A percentile compares a stretch with the other conserved stretches of the same genome.
phyloP scores from a whole-genome alignment of 495 filamentous ascomycete genomes.

The Schizothecium vesticola region DNA sequence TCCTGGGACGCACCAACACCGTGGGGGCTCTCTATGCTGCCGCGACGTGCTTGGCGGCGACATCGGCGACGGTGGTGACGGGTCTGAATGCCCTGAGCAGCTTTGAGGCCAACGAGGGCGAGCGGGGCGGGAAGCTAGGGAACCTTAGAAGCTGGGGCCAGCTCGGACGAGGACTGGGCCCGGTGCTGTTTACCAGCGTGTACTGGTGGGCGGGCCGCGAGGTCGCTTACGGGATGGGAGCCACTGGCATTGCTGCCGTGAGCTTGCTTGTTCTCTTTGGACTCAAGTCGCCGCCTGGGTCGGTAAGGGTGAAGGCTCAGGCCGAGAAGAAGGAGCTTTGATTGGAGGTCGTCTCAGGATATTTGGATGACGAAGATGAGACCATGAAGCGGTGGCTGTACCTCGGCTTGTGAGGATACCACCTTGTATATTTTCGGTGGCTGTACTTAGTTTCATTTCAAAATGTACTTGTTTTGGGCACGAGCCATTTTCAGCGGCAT shows the following conservation, averaged over 20 bases:
- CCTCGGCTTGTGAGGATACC: not conserved
- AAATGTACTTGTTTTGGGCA: not conserved
- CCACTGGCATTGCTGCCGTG: conserved; percentile 70
- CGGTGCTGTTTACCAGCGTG: conserved; percentile 85
- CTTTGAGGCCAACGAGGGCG: conserved; percentile 73
- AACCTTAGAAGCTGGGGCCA: conserved; percentile 80
- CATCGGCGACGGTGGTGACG: conserved; percentile 89
- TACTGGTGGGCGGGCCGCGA: conserved; percentile 98
- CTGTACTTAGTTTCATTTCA: not conserved
- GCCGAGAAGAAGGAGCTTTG: conserved; percentile 39
- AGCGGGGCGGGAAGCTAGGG: conserved; percentile 81
- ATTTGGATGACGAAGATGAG: not conserved
- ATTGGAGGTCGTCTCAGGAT: not conserved
- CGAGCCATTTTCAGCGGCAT: not conserved
- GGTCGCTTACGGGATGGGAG: conserved; percentile 75
- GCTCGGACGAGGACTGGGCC: conserved; percentile 78
- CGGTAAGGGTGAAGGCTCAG: conserved; percentile 20
- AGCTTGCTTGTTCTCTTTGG: conserved; percentile 63
- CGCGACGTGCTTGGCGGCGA: conserved; percentile 76
- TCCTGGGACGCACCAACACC: conserved; percentile 64
- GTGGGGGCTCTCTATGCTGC: conserved; percentile 69
- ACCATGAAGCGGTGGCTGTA: not conserved
- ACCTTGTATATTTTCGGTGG: not conserved
- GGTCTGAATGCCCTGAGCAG: conserved; percentile 87
- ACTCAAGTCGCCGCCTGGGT: conserved; percentile 49